Evolutionary conservation across 2,329 filamentous ascomycete genomes (phyloP), one percentile per base, ranked within the genome.

Genomic region (Knufia petricola): DNA sequence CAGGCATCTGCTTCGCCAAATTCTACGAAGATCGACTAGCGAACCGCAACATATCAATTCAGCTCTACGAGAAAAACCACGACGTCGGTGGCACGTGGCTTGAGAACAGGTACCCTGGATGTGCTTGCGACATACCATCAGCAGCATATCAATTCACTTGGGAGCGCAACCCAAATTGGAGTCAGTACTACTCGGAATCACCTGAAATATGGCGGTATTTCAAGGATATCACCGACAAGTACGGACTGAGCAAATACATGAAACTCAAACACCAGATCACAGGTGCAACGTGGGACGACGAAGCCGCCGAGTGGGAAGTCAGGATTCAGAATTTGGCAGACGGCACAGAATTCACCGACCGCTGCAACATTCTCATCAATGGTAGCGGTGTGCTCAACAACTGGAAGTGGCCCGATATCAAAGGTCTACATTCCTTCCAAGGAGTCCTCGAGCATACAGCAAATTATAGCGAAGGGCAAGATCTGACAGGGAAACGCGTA

Each of bases 1-100:
- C 66, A 3, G 66, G 66, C 1, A 69, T 69, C 32, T 54, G 67
- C 15, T 56, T 63, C 13, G 63, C 61, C 28, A 65, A 68, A 41
- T 60, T 65, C 37, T 38, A 47, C 8, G 37, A 50, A 26, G 48
- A 56, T 1, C 15, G 45, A 15, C 50, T 53, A 7, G 50, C 65
- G 62, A 62, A 56, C 58, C 12, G 60, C 63, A 51, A 52, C 34
- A 51, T 50, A 3, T 53, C 52, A 28, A 48, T 60, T 28, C 52
- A 49, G 12, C 46, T 55, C 10, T 63, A 61, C 34, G 60, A 62
- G 17, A 61, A 60, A 54, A 66, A 66, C 37, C 51, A 60, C 8
- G 59, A 62, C 30, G 55, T 66, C 47, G 64, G 63, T 3, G 64
- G 62, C n/a, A 62, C 64, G 26, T 66, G 64, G 65, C 56, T 59